Evolutionary conservation across 208 protist species (phyloP).

Genomic region (Crithidia brevicula): DNA sequence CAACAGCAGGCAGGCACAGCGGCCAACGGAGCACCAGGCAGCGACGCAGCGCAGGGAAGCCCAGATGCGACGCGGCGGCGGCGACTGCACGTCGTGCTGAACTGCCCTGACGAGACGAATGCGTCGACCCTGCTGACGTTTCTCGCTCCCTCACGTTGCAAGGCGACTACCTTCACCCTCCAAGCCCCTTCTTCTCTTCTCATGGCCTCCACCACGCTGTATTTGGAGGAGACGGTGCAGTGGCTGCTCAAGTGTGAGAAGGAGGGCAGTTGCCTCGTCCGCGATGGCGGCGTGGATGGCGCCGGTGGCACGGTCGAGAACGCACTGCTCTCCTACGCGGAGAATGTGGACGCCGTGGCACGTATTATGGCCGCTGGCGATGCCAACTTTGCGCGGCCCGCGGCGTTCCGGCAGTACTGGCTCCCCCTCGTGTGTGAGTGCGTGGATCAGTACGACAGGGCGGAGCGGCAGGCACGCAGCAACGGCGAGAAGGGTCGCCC

Average conservation of each 20-base stretch:
- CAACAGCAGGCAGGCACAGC: not conserved
- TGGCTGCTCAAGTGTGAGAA: constrained; percentile 79
- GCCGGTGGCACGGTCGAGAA: constrained; percentile 29
- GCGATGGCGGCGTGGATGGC: constrained; percentile 23
- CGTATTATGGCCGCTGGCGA: constrained; percentile 71
- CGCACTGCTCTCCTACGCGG: constrained; percentile 62
- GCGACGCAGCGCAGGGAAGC: constrained; percentile 11
- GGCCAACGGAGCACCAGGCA: not conserved
- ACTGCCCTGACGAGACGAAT: constrained; percentile 67
- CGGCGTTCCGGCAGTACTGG: constrained; percentile 64
- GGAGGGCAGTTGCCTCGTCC: constrained; percentile 69
- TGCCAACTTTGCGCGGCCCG: constrained; percentile 60
- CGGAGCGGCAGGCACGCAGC: constrained; percentile 37
- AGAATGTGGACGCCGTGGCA: constrained; percentile 81
- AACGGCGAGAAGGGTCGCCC: constrained; percentile 5
- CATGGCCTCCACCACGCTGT: constrained; percentile 39
- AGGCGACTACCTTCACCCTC: constrained; percentile 20
- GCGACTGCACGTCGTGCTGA: constrained; percentile 63
- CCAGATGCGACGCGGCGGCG: constrained; percentile 7
- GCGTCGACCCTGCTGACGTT: constrained; percentile 55
- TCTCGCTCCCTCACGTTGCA: constrained; percentile 44
- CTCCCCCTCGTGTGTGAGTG: constrained; percentile 53
- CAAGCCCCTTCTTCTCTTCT: constrained; percentile 15
- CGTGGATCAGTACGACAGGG: constrained; percentile 61
- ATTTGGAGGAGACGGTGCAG: constrained; percentile 85